These are phyloP conservation scores for Ustilago hordei DNA, from an alignment of 1,284 basidiomycete species.

Conservation along the genomic window DNA sequence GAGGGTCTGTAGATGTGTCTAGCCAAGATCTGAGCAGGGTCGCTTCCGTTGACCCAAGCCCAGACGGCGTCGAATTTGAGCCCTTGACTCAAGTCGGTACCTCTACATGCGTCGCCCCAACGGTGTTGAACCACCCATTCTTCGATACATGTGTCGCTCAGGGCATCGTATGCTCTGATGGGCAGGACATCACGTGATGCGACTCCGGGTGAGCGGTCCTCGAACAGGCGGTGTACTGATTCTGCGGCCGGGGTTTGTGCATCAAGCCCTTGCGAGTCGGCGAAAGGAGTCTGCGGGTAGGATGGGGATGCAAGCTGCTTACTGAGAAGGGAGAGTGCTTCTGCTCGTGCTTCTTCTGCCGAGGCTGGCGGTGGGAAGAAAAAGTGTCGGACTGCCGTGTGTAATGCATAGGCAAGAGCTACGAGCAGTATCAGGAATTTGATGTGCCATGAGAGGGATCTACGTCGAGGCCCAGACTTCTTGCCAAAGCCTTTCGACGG, in stretches of 20 bases:
- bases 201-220: slow-evolving; percentile 15
- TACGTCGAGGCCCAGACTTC: slow-evolving; percentile 12
- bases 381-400: slow-evolving; percentile 3
- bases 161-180: slow-evolving; percentile 37
- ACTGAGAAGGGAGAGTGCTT: slow-evolving; percentile 15
- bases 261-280: background rate
- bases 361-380: slow-evolving; percentile 17
- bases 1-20: slow-evolving; percentile 32
- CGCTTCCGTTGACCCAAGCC: slow-evolving; percentile 50
- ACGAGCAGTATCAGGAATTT: slow-evolving; percentile 11
- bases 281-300: slow-evolving; percentile 3
- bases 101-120: slow-evolving; percentile 28
- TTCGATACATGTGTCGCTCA: slow-evolving; percentile 40
- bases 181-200: slow-evolving; percentile 24
- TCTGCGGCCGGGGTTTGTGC: background rate
- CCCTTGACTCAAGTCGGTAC: slow-evolving; percentile 29
- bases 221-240: slow-evolving; percentile 30
- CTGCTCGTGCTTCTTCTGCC: slow-evolving; percentile 12
- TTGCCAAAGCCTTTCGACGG: background rate
- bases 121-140: slow-evolving; percentile 36
- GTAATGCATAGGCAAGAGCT: slow-evolving; percentile 11
- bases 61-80: slow-evolving; percentile 40
- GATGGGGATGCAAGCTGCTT: slow-evolving; percentile 17
- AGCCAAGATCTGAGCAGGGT: slow-evolving; percentile 42
- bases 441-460: slow-evolving; percentile 17